Evolutionary conservation across 768 basidiomycete species (phyloP).

Genomic region (Leccinum truebloodii): DNA sequence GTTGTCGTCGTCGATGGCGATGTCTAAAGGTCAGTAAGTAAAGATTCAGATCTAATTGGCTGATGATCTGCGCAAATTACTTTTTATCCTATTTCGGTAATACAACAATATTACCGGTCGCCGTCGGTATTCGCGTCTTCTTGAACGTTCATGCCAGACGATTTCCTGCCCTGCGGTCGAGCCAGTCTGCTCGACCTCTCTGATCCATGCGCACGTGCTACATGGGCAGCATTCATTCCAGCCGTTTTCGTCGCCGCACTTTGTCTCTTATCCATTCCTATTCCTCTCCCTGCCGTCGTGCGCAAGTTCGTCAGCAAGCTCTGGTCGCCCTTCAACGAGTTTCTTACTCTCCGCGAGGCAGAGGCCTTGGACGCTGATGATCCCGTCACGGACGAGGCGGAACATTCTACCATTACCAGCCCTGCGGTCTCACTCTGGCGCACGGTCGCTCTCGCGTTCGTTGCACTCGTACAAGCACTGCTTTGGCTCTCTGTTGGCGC

Average conservation of each 20-base stretch:
- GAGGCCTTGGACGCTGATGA: slow-evolving; percentile 43
- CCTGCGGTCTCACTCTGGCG: slow-evolving; percentile 55
- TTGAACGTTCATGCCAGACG: slow-evolving; percentile 10
- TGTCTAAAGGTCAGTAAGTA: background rate
- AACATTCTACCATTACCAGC: background rate
- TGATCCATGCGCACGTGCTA: slow-evolving; percentile 33
- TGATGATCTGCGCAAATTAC: slow-evolving; percentile 2
- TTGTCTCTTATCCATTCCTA: slow-evolving; percentile 39
- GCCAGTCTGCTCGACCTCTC: slow-evolving; percentile 39
- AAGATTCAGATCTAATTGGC: slow-evolving; percentile 1
- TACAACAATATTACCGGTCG: background rate
- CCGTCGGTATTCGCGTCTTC: background rate
- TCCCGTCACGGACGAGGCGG: background rate
- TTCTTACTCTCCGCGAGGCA: slow-evolving; percentile 55
- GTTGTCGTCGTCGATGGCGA: slow-evolving; percentile 27
- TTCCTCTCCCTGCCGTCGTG: slow-evolving; percentile 24
- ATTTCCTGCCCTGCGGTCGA: slow-evolving; percentile 13
- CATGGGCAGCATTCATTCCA: slow-evolving; percentile 54
- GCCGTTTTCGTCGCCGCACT: slow-evolving; percentile 47
- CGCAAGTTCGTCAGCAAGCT: slow-evolving; percentile 24
- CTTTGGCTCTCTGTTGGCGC: slow-evolving; percentile 62
- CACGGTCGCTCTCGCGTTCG: slow-evolving; percentile 52
- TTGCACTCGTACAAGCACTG: slow-evolving; percentile 58
- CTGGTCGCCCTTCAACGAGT: slow-evolving; percentile 35
- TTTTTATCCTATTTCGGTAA: slow-evolving; percentile 1